A percentile compares a stretch with the other conserved stretches of the same genome.
Conservation (phyloP, 2,329 filamentous ascomycete species). For the Chrysoporthe deuterocubensis region DNA sequence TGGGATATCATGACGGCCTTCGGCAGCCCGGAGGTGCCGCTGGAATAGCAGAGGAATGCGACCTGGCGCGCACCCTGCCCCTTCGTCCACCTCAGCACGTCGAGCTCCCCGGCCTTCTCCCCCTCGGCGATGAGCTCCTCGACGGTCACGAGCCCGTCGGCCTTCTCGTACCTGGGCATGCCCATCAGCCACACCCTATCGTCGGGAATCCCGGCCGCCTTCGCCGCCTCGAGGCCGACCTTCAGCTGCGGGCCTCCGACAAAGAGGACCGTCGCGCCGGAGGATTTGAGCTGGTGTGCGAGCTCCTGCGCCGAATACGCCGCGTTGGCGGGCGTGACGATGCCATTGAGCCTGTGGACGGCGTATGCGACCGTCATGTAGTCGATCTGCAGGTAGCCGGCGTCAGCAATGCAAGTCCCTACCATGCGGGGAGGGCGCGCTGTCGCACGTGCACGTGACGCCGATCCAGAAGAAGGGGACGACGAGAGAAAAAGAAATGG, state of each 20-base stretch:
- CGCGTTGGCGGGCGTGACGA: conserved; percentile 76
- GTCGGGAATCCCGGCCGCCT: conserved; percentile 64
- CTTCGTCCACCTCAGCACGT: conserved; percentile 61
- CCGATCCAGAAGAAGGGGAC: background rate
- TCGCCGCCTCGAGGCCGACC: conserved; percentile 66
- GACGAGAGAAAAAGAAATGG: too few species aligned
- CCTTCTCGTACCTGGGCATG: conserved; percentile 60
- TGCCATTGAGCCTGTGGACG: conserved; percentile 73
- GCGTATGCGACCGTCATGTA: conserved; percentile 75
- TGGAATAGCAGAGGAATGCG: conserved; percentile 80
- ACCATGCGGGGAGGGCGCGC: background rate
- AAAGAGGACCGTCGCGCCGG: conserved; percentile 71
- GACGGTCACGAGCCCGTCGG: conserved; percentile 64
- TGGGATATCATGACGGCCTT: conserved; percentile 88
- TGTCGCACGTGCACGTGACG: background rate
- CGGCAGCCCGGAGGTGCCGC: conserved; percentile 79
- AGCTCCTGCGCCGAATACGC: conserved; percentile 73
- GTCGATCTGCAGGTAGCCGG: conserved; percentile 61
- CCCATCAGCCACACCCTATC: conserved; percentile 72
- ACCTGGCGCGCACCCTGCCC: conserved; percentile 70
- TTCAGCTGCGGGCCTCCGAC: conserved; percentile 71
- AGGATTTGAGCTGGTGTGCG: conserved; percentile 72
- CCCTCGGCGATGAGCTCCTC: conserved; percentile 69
- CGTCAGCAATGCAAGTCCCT: conserved; percentile 5
- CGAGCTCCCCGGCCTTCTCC: conserved; percentile 53